Evolutionary conservation across 805 yeast species (phyloP), one percentile per base, ranked within the genome.

Genomic region (Candida coquimbonensis): DNA sequence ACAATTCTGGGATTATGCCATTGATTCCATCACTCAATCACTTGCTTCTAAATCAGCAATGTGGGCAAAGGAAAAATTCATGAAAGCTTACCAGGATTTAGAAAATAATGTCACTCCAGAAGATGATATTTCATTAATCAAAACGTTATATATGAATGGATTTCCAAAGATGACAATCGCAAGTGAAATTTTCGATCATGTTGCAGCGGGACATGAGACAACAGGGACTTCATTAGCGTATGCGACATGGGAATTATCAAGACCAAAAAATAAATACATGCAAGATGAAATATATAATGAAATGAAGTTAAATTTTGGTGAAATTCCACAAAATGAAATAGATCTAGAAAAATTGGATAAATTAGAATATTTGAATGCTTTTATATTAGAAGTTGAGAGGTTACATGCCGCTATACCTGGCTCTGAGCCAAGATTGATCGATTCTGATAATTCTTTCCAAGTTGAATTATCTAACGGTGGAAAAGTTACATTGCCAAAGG

Each of bases 201-300:
- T 82, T 35, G 81, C 83, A 39, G 90, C 90, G 0, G 90, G 90
- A 4, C 89, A 83, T 57, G 84, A 82, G 56, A 83, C 90, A 6
- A 81, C 86, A 1, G 87, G 84, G 0, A 71, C 78, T 7, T 78
- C 81, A n/a, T 59, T 83, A 47, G 68, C 86, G 0, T 83, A 75
- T 57, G 62, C 78, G 43, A 67, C 77, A 19, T 82, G 76, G 65
- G 80, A 80, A 55, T 57, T 82, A 34, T 79, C 86, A 3, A 64
- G 77, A 47, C 78, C 78, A 0, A 58, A 61, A 13, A 65, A 78
- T 51, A 48, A 53, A 7, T 57, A 61, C 16, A 67, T 75, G 51
- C 90, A 83, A 58, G 47, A 57, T 4, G 58, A 55, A 33, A 63
- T 86, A 17, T 63, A 65, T 32, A 47, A 66, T 1, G 93, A 86